phyloP scores from a whole-genome alignment of 352 stramenopile genomes.

The Phytophthora constricta region DNA sequence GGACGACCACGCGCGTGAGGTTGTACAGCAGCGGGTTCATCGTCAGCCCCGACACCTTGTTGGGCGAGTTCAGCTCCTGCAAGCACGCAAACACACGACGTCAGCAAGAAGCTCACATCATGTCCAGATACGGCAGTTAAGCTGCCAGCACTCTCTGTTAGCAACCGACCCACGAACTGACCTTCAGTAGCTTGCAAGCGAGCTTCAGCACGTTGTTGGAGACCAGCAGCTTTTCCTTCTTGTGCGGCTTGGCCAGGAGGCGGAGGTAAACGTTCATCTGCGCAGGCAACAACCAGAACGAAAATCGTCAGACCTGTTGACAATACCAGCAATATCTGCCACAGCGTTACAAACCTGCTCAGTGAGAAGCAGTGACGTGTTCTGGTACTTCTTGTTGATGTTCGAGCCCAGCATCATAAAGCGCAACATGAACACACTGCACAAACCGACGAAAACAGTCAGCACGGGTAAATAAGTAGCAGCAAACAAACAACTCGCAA shows the following conservation, averaged over 20 bases:
- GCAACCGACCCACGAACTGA: constrained; percentile 23
- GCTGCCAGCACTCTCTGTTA: background rate
- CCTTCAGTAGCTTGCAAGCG: constrained; percentile 91
- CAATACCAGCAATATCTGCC: background rate
- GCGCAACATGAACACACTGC: constrained; percentile 88
- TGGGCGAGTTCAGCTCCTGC: constrained; percentile 89
- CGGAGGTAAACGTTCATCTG: constrained; percentile 90
- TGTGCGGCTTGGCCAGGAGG: constrained; percentile 83
- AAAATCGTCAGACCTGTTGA: constrained; percentile 14
- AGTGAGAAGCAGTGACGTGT: constrained; percentile 91
- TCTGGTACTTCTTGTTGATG: constrained; percentile 93
- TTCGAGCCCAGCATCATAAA: constrained; percentile 92
- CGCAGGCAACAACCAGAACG: constrained; percentile 13
- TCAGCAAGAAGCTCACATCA: constrained; percentile 19
- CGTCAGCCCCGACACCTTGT: constrained; percentile 90
- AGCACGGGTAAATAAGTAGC: constrained; percentile 9
- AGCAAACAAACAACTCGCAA: constrained; percentile 7
- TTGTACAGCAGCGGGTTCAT: constrained; percentile 93
- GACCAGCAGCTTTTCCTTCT: constrained; percentile 90
- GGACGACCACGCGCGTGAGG: constrained; percentile 87
- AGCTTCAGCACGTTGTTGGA: constrained; percentile 93
- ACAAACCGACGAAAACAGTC: constrained; percentile 13
- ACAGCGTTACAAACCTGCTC: constrained; percentile 72
- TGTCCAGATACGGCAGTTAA: constrained; percentile 9
- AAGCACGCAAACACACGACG: constrained; percentile 5